These are phyloP conservation scores for Fusarium dlaminii DNA, from an alignment of 2,329 filamentous ascomycete genomes.

Conservation along the genomic window DNA sequence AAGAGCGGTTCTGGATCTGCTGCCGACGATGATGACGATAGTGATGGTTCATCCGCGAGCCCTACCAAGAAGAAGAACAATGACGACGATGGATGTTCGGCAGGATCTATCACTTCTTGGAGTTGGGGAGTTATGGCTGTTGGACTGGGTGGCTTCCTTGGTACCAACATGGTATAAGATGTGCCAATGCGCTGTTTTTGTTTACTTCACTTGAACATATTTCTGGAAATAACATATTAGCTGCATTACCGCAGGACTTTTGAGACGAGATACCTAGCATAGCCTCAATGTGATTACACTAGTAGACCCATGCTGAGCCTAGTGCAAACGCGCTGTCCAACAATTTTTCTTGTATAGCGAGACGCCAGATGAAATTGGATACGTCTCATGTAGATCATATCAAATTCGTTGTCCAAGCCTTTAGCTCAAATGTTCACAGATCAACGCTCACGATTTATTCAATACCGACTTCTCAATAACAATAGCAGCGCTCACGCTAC, in stretches of 20 bases:
- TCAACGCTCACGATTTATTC: background rate
- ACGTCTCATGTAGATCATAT: background rate
- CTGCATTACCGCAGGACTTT: background rate
- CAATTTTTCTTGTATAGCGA: background rate
- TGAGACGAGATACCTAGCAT: background rate
- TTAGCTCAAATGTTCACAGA: background rate
- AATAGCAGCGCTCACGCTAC: background rate
- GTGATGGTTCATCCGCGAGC: background rate
- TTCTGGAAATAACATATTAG: background rate
- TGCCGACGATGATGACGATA: background rate
- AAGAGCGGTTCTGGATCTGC: background rate
- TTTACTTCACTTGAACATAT: background rate
- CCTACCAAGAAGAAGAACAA: background rate
- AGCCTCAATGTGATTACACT: background rate
- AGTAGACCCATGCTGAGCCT: fast-evolving
- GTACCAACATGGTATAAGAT: background rate
- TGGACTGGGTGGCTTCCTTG: slow-evolving; percentile 7
- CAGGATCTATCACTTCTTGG: background rate
- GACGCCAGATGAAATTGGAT: background rate
- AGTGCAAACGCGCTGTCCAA: background rate
- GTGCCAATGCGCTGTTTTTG: background rate
- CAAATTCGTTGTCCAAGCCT: background rate
- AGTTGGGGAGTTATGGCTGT: slow-evolving; percentile 10
- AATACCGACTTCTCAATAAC: background rate
- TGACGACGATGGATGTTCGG: slow-evolving; percentile 8